A percentile compares a stretch with the other conserved stretches of the same genome.
These are phyloP conservation scores for Glarea lozoyensis DNA, from an alignment of 495 filamentous ascomycete genomes.

Conservation along the genomic window DNA sequence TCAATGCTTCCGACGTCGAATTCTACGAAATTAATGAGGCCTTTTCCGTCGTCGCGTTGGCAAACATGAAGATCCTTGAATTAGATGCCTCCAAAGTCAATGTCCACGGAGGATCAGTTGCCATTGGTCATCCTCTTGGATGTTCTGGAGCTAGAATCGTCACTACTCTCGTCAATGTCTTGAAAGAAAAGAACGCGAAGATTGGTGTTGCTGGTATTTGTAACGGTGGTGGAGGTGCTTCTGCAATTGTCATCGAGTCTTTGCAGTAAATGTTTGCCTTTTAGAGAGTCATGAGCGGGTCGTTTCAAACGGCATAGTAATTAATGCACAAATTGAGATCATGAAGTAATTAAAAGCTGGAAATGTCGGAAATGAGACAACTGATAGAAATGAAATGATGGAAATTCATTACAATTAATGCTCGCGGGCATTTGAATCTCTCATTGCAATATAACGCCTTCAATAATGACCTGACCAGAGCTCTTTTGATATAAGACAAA, in stretches of 20 bases:
- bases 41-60: constrained; percentile 91
- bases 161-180: constrained; percentile 80
- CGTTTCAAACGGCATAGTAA: too few relatives aligned
- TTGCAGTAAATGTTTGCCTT: constrained; percentile 13
- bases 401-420: too few relatives aligned
- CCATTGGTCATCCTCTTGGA: constrained; percentile 90
- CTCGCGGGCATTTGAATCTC: too few relatives aligned
- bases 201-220: constrained; percentile 92
- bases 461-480: too few relatives aligned
- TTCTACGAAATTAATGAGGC: constrained; percentile 99
- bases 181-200: constrained; percentile 86
- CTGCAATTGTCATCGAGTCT: constrained; percentile 79
- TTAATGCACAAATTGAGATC: not conserved
- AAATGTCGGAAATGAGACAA: not conserved
- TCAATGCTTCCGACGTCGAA: constrained; percentile 68
- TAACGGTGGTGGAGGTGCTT: constrained; percentile 94
- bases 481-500: not conserved
- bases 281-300: constrained; percentile 1
- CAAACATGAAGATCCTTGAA: constrained; percentile 84
- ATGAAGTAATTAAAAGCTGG: not conserved
- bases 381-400: too few relatives aligned
- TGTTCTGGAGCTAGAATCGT: constrained; percentile 89
- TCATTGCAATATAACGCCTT: too few relatives aligned
- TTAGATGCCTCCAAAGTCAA: constrained; percentile 84
- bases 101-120: constrained; percentile 89